Conservation (phyloP, 306 rosid species). For the Coriaria nepalensis region DNA sequence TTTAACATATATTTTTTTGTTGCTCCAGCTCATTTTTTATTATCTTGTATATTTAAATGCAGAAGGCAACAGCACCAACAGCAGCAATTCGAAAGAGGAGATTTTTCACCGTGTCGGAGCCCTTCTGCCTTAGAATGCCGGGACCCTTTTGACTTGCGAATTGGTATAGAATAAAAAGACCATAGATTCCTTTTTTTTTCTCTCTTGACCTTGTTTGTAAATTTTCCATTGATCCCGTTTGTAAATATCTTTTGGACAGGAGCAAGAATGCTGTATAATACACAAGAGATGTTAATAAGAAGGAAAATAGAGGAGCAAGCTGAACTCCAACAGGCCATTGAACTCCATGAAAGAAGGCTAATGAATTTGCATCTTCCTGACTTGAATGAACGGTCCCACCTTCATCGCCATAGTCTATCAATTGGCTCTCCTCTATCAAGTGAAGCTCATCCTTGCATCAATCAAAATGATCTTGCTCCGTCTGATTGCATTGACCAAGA, state of each 20-base stretch:
- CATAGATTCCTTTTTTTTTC: background rate
- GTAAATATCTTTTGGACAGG: slow-evolving; percentile 24
- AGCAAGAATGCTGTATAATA: slow-evolving; percentile 43
- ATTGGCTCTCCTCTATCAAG: slow-evolving; percentile 41
- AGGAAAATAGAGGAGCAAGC: slow-evolving; percentile 72
- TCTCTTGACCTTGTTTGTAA: background rate
- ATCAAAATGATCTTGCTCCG: slow-evolving; percentile 25
- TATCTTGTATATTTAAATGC: slow-evolving; percentile 11
- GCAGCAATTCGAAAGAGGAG: slow-evolving; percentile 39
- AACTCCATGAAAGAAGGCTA: slow-evolving; percentile 71
- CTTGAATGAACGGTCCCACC: slow-evolving; percentile 46
- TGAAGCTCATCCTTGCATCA: slow-evolving; percentile 33
- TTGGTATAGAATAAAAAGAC: slow-evolving; percentile 18
- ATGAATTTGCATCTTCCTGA: slow-evolving; percentile 79
- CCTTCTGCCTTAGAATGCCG: slow-evolving; percentile 35
- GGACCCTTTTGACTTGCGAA: slow-evolving; percentile 27
- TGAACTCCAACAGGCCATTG: slow-evolving; percentile 75
- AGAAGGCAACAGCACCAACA: slow-evolving; percentile 46
- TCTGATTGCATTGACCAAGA: slow-evolving; percentile 47
- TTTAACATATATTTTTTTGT: background rate
- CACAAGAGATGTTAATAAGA: slow-evolving; percentile 58
- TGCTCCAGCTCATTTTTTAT: background rate
- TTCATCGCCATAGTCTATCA: slow-evolving; percentile 74
- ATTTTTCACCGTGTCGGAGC: slow-evolving; percentile 36
- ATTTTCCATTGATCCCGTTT: background rate